Conservation (phyloP, 192 early-diverging fungal genomes). For the Backusella sp. region DNA sequence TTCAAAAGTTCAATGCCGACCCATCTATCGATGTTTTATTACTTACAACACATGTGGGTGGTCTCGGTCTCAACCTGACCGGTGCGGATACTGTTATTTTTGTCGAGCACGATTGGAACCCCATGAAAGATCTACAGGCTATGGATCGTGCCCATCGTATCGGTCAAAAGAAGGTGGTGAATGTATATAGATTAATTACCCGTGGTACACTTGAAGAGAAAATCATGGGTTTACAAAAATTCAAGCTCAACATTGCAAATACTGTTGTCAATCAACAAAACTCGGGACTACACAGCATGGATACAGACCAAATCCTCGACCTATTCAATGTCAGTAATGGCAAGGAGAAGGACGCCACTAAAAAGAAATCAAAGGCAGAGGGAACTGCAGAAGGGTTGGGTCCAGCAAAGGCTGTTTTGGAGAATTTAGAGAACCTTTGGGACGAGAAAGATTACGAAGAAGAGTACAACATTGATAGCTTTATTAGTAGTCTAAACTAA, state of each 20-base stretch:
- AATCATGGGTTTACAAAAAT: conserved; percentile 98
- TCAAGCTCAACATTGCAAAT: conserved; percentile 97
- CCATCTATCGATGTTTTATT: conserved; percentile 94
- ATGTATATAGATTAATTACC: conserved; percentile 97
- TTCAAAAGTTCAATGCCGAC: conserved; percentile 94
- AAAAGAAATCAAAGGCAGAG: conserved; percentile 31
- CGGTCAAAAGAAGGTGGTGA: conserved; percentile 96
- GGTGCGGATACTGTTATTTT: conserved; percentile 99
- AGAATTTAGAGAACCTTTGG: conserved; percentile 83
- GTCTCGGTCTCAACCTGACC: conserved; percentile 95
- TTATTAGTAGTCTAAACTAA: conserved; percentile 58
- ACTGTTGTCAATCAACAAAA: conserved; percentile 97
- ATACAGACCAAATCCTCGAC: conserved; percentile 93
- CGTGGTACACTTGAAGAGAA: conserved; percentile 98
- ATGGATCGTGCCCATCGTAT: conserved; percentile 99
- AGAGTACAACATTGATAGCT: conserved; percentile 80
- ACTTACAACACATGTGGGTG: conserved; percentile 96
- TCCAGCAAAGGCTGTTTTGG: conserved; percentile 67
- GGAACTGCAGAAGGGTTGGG: conserved; percentile 49
- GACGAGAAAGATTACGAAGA: conserved; percentile 88
- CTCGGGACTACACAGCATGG: conserved; percentile 90
- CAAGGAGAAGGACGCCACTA: conserved; percentile 42
- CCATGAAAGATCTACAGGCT: conserved; percentile 98
- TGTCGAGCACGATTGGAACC: conserved; percentile 99
- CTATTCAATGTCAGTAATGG: conserved; percentile 74